Conservation (phyloP, 1,284 basidiomycete genomes). For the Trichosporon faecale region DNA sequence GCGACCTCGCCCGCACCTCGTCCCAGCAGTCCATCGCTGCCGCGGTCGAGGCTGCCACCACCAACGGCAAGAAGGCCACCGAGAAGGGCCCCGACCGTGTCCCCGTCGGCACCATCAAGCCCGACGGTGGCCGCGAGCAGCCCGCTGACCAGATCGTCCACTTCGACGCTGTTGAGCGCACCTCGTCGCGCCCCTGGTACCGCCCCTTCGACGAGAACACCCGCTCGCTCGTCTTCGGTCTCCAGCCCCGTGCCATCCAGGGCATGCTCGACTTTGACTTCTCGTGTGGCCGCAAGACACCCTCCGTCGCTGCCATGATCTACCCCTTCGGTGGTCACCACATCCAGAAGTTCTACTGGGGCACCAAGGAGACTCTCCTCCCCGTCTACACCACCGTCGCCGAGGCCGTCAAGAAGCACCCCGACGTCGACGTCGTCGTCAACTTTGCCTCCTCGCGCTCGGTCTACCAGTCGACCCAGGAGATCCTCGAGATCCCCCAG, state of each 20-base stretch:
- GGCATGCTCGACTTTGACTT: slow-evolving; percentile 99
- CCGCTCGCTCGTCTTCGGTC: slow-evolving; percentile 94
- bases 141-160: slow-evolving; percentile 75
- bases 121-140: slow-evolving; percentile 69
- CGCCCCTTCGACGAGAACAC: slow-evolving; percentile 88
- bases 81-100: slow-evolving; percentile 33
- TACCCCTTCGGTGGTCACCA: slow-evolving; percentile 99
- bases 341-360: slow-evolving; percentile 99
- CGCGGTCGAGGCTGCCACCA: slow-evolving; percentile 34
- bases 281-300: slow-evolving; percentile 88
- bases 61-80: slow-evolving; percentile 32
- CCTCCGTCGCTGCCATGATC: slow-evolving; percentile 98
- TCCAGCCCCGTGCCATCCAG: slow-evolving; percentile 98
- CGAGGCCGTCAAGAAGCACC: slow-evolving; percentile 92
- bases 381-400: slow-evolving; percentile 93
- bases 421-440: slow-evolving; percentile 94
- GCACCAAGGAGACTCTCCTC: slow-evolving; percentile 95
- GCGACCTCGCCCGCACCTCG: slow-evolving; percentile 51
- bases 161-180: slow-evolving; percentile 59
- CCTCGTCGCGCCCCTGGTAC: slow-evolving; percentile 66
- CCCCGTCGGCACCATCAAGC: slow-evolving; percentile 68
- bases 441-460: slow-evolving; percentile 96
- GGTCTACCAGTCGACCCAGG: slow-evolving; percentile 91
- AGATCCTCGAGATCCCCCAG: slow-evolving; percentile 71
- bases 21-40: slow-evolving; percentile 44